Evolutionary conservation across 805 yeast genomes (phyloP), one percentile per base, ranked within the genome.

Genomic region (Komagataella ulmi): DNA sequence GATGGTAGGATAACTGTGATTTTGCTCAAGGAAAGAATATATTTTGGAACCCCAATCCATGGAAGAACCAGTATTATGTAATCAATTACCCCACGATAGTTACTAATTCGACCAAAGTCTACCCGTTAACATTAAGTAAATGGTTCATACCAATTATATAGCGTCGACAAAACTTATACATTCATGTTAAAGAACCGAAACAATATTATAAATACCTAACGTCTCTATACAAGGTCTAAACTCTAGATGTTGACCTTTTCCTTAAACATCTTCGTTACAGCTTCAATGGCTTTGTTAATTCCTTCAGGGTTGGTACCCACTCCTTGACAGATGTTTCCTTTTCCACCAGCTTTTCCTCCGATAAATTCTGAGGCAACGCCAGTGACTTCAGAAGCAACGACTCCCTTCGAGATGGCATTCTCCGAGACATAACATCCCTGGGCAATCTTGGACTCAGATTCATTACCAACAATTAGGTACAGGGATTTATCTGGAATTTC

Each of bases 291-390:
- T 45, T 74, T 76, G 46, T 74, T 75, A 51, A 88, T 74, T 56
- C 85, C 87, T 40, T 70, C 74, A 44, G 82, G 76, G 56, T 88
- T 85, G 59, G 83, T 88, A 60, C 99, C 99, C 82, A 88, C 85
- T 69, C 99, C 99, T 73, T 93, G 99, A 59, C 88, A 88, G 52
- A 90, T 82, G 58, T 88, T 87, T 56, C 97, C 98, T 71, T 88
- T 93, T 68, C 99, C 99, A 71, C 99, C 99, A 53, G 96, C 95
- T 68, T 85, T 88, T 68, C 99, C 99, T 57, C 99, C 99, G 59
- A 93, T 80, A 60, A 75, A 72, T 44, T 72, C 69, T 47, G 90
- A 73, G 47, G 86, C 98, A 52, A 76, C 70, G 51, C 75, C 68
- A 36, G 95, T 95, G 58, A 89, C 75, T 24, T 79, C 89, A 53